Conservation (phyloP, 2,329 filamentous ascomycete species). For the Colletotrichum sp. region DNA sequence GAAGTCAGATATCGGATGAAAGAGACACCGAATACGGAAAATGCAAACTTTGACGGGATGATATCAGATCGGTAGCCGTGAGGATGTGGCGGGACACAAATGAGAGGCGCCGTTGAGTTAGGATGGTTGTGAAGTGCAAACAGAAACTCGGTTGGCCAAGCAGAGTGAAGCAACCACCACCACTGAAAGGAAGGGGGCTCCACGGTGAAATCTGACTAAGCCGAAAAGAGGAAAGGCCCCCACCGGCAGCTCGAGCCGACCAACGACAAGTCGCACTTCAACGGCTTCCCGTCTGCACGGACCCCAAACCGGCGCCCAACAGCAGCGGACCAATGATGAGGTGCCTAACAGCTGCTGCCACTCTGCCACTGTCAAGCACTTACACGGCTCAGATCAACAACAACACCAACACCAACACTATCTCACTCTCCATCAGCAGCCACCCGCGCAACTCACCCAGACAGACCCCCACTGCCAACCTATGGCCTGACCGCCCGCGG, state of each 20-base stretch:
- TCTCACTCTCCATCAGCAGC: background rate
- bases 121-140: constrained; percentile 5
- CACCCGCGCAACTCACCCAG: background rate
- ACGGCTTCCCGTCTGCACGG: background rate
- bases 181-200: background rate
- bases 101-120: background rate
- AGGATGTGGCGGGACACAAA: background rate
- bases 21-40: background rate
- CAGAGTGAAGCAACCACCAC: background rate
- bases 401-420: background rate
- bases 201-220: background rate
- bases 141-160: background rate
- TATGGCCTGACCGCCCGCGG: background rate
- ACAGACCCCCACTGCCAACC: background rate
- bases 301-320: background rate
- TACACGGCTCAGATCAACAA: background rate
- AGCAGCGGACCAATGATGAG: background rate
- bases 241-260: background rate
- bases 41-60: background rate
- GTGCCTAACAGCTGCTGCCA: background rate
- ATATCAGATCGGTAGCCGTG: background rate
- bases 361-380: background rate
- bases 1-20: background rate
- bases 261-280: background rate
- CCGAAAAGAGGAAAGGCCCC: background rate